phyloP scores from a whole-genome alignment of 2,329 filamentous ascomycete species.

The Cercospora janseana region DNA sequence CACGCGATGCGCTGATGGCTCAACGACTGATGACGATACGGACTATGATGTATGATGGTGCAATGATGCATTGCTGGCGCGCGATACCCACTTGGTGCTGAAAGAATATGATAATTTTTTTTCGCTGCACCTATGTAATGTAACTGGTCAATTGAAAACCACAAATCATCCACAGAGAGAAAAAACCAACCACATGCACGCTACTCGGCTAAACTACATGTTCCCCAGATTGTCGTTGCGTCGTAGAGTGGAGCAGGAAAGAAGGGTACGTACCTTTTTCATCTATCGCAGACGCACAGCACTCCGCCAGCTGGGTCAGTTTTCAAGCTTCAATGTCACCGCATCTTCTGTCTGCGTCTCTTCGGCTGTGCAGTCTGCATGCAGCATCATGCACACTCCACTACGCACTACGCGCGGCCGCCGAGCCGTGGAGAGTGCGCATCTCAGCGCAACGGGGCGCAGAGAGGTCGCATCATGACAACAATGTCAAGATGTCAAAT shows the following conservation, averaged over 20 bases:
- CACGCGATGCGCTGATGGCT: not conserved
- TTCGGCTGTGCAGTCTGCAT: not conserved
- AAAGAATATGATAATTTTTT: conserved; percentile 3
- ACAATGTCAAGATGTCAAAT: too few relatives aligned
- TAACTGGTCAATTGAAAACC: not conserved
- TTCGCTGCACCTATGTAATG: conserved; percentile 3
- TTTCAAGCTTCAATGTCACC: conserved; percentile 13
- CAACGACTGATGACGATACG: conserved; percentile 14
- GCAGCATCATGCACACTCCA: conserved; percentile 4
- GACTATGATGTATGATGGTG: conserved; percentile 14
- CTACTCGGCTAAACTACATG: conserved; percentile 2
- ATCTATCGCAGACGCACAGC: conserved; percentile 3
- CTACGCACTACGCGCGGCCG: too few relatives aligned
- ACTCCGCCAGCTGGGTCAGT: not conserved
- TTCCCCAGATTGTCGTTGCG: too few relatives aligned
- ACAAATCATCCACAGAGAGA: conserved; percentile 11
- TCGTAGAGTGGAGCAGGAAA: not conserved
- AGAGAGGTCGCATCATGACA: too few relatives aligned
- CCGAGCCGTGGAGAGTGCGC: too few relatives aligned
- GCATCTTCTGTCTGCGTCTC: not conserved
- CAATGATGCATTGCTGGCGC: conserved; percentile 25
- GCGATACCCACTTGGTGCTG: conserved; percentile 23
- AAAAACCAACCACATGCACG: not conserved
- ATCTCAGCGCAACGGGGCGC: too few relatives aligned
- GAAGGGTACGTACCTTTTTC: conserved; percentile 10